Conservation (phyloP, 179 eudicot species). For the Beta lomatogona region DNA sequence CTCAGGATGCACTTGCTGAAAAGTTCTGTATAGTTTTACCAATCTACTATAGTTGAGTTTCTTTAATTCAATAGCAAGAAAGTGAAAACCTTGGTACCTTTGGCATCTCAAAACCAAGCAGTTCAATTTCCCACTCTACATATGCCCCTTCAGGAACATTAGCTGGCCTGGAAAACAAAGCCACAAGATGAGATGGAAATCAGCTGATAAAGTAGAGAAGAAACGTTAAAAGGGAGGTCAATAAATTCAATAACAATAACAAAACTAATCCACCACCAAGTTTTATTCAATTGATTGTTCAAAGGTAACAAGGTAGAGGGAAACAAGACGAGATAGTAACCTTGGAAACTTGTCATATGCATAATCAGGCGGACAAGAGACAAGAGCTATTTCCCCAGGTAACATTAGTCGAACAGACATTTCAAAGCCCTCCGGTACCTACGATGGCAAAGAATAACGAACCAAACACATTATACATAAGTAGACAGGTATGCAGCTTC, state of each 20-base stretch:
- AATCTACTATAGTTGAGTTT: neutral
- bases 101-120: conserved; percentile 85
- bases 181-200: conserved; percentile 16
- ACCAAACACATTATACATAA: neutral
- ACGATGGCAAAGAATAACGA: conserved; percentile 16
- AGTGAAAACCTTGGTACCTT: conserved; percentile 50
- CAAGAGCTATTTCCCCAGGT: conserved; percentile 95
- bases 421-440: conserved; percentile 99
- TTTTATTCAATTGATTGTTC: neutral
- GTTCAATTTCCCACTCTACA: conserved; percentile 98
- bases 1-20: conserved; percentile 1
- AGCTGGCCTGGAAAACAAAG: conserved; percentile 61
- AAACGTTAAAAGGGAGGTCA: neutral
- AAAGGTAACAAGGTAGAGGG: conserved; percentile 1
- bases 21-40: neutral
- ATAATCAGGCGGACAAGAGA: conserved; percentile 98
- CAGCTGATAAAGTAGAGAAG: conserved; percentile 5
- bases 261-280: neutral
- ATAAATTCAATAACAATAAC: neutral
- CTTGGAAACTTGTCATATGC: conserved; percentile 96
- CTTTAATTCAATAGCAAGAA: neutral
- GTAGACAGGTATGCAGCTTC: conserved; percentile 1
- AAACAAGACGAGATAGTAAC: conserved; percentile 34
- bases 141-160: conserved; percentile 86
- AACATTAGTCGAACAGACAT: conserved; percentile 96